phyloP scores from a whole-genome alignment of 345 rosid species.

The Bruguiera gymnorhiza region DNA sequence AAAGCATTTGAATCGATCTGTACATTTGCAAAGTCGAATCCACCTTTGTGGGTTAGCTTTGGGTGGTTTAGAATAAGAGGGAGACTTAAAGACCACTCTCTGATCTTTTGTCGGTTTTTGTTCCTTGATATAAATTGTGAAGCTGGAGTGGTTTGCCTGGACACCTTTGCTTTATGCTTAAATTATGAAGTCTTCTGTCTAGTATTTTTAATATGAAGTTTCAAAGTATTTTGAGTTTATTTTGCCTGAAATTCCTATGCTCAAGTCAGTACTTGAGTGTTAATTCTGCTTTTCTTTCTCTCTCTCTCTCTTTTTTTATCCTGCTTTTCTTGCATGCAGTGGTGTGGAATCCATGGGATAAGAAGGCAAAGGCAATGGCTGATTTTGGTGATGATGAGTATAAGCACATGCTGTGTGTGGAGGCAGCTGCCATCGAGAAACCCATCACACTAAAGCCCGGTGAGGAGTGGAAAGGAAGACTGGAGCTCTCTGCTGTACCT shows the following conservation, averaged over 20 bases:
- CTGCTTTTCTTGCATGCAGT: slow-evolving; percentile 36
- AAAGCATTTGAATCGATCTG: background rate
- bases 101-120: no score
- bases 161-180: no score
- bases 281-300: background rate
- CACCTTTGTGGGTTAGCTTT: no score
- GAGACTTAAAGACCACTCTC: no score
- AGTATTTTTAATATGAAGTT: no score
- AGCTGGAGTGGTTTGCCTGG: no score
- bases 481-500: slow-evolving; percentile 25
- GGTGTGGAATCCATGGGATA: slow-evolving; percentile 99
- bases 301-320: background rate
- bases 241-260: background rate
- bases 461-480: slow-evolving; percentile 30
- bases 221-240: no score
- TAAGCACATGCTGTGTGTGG: slow-evolving; percentile 80
- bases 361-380: slow-evolving; percentile 73
- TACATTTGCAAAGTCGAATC: background rate
- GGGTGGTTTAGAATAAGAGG: no score
- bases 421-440: slow-evolving; percentile 80
- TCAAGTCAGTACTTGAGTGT: background rate
- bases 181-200: no score
- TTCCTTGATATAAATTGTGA: no score
- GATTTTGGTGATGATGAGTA: slow-evolving; percentile 64
- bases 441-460: slow-evolving; percentile 86